Base-by-base conservation (phyloP, 2,329 filamentous ascomycete species). In the Pyricularia grisea region DNA sequence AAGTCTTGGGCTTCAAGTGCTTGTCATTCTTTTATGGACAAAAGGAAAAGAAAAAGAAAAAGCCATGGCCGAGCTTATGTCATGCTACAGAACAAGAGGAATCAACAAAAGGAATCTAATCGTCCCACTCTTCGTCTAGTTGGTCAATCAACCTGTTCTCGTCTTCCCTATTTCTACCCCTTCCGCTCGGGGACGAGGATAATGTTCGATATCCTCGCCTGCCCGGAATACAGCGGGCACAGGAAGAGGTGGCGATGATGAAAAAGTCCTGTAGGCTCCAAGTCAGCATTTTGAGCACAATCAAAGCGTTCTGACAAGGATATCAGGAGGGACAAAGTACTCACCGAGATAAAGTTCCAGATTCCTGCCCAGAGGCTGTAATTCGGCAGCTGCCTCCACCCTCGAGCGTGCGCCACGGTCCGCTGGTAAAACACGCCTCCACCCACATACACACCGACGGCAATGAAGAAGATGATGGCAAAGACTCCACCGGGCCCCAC, bases 111-210 rank as follows among this genome's bases (percentile, higher is more conserved):
- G 11, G 14, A 20, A 27, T 67, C 78, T 75, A 89, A 72, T 97
- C 94, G 74, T 97, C 94, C 94, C 94, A 98, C 77, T 97, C 94
- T 78, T 98, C 94, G 75, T 98, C 95, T 70, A 97, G 83, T 79
- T 97, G 93, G 78, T 98, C 94, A 77, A 99, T 98, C 74, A 98
- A 81, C 72, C 93, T 84, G 78, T 98, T 97, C 80, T 98, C 95
- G 69, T 93, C 94, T 70, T 97, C 94, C 69, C 84, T 78, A 74
- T 82, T 82, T 73, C 83, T 77, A 71, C 81, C 79, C 69, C 81
- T 79, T 58, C 83, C 81, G 72, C 78, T 84, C 12, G 84, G 81
- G 66, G 84, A 86, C 17, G 82, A 79, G 55, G 85, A 85, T 28
- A 94, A 81, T 61, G 88, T 83, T 70, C 84, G 87, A 77, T 94